Conservation (phyloP, 805 yeast species). For the Yamadazyma akitaensis region DNA sequence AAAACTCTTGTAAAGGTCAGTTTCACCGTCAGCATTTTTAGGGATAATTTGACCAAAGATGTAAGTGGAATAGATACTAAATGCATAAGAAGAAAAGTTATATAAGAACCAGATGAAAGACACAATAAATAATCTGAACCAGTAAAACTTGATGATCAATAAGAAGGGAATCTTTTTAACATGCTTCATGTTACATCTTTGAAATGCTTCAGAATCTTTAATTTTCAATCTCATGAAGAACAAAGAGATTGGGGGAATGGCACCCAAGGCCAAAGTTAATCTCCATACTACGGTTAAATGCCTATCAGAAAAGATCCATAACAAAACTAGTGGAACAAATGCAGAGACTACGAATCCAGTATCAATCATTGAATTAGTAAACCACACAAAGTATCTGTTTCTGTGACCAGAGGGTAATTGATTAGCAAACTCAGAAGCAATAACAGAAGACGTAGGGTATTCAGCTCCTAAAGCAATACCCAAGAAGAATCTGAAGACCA, state of each 20-base stretch:
- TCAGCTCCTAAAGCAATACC: conserved; percentile 95
- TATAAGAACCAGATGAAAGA: conserved; percentile 87
- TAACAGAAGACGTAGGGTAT: conserved; percentile 90
- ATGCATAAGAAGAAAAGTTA: conserved; percentile 84
- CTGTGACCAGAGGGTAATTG: conserved; percentile 76
- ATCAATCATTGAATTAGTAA: conserved; percentile 87
- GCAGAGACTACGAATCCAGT: conserved; percentile 79
- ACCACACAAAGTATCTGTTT: conserved; percentile 86
- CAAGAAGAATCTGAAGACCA: conserved; percentile 79
- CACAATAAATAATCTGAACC: conserved; percentile 72
- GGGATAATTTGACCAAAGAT: conserved; percentile 61
- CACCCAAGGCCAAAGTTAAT: conserved; percentile 85
- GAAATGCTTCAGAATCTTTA: conserved; percentile 69
- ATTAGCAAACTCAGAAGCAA: conserved; percentile 88
- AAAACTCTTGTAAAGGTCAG: conserved; percentile 66
- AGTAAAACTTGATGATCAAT: conserved; percentile 71
- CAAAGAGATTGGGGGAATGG: conserved; percentile 76
- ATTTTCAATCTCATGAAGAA: conserved; percentile 75
- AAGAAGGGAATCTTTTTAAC: conserved; percentile 59
- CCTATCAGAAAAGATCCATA: conserved; percentile 73
- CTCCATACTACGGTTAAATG: conserved; percentile 89
- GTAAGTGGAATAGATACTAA: conserved; percentile 76
- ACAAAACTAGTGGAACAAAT: conserved; percentile 79
- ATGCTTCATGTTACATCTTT: conserved; percentile 64
- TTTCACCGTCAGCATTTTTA: conserved; percentile 25